Percentiles rank a stretch among this genome's conserved stretches.
Conservation (phyloP, 176 grass and related monocot genomes). For the Ensete ventricosum region DNA sequence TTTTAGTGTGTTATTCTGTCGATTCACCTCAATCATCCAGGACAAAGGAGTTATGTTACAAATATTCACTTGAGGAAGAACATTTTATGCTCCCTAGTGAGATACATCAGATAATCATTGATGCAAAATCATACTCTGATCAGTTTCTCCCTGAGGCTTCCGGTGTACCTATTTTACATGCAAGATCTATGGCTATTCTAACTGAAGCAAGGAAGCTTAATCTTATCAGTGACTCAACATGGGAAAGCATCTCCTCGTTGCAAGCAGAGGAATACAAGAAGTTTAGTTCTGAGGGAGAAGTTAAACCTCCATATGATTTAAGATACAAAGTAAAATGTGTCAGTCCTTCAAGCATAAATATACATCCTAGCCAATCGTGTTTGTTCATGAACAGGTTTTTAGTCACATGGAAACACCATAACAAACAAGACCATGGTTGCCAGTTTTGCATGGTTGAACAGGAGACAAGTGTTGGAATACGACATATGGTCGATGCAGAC, state of each 20-base stretch:
- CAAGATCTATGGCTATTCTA: conserved; percentile 56
- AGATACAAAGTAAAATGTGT: conserved; percentile 19
- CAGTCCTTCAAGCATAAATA: conserved; percentile 20
- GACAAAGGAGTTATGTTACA: conserved; percentile 27
- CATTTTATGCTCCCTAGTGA: conserved; percentile 29
- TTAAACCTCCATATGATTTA: conserved; percentile 16
- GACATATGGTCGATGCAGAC: conserved; percentile 68
- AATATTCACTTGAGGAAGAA: conserved; percentile 45
- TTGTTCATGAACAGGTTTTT: conserved; percentile 76
- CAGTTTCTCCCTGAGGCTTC: conserved; percentile 27
- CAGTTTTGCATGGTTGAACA: conserved; percentile 36
- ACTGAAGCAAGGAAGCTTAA: conserved; percentile 65
- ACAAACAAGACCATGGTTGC: conserved; percentile 30
- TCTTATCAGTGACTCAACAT: conserved; percentile 47
- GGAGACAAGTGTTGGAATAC: conserved; percentile 34
- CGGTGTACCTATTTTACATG: conserved; percentile 38
- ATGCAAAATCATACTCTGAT: conserved; percentile 33
- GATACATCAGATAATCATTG: conserved; percentile 41
- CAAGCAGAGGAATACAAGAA: conserved; percentile 50
- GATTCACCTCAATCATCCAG: conserved; percentile 42
- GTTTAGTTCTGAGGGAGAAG: conserved; percentile 36
- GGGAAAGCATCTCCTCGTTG: conserved; percentile 46
- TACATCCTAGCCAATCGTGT: conserved; percentile 59
- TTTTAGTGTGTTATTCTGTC: conserved; percentile 65
- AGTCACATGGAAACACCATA: conserved; percentile 44